These are phyloP conservation scores for Amaranthus cruentus DNA, from an alignment of 148 eudicot genomes.

Conservation along the genomic window DNA sequence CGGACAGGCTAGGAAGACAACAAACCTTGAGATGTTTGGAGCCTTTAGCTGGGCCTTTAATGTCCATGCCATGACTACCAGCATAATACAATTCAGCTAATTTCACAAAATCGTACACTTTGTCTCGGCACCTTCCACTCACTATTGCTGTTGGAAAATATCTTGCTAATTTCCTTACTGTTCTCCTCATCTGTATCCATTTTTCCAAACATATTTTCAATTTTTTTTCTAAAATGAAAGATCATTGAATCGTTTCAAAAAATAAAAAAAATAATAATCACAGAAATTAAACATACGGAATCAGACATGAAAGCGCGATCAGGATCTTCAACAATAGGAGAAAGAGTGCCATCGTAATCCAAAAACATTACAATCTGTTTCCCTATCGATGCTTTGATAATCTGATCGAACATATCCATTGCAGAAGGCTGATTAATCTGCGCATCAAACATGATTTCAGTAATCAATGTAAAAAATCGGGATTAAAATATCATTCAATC, in stretches of 20 bases:
- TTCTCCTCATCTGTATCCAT: conserved; percentile 63
- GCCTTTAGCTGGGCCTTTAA: conserved; percentile 78
- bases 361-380: conserved; percentile 81
- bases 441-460: background rate
- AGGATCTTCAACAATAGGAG: conserved; percentile 81
- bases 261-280: background rate
- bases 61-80: conserved; percentile 99
- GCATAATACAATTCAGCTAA: conserved; percentile 86
- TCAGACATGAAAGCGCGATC: conserved; percentile 85
- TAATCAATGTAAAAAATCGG: background rate
- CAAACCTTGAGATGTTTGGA: conserved; percentile 49
- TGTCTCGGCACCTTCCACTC: conserved; percentile 87
- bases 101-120: conserved; percentile 72
- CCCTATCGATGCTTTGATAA: conserved; percentile 71
- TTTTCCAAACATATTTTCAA: no score
- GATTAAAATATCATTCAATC: background rate
- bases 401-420: conserved; percentile 73
- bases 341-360: conserved; percentile 90
- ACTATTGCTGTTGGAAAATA: conserved; percentile 91
- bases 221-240: background rate
- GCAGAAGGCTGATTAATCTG: conserved; percentile 46
- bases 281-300: conserved; percentile 31
- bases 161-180: conserved; percentile 71
- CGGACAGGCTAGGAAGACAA: background rate
- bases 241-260: background rate